phyloP scores from a whole-genome alignment of 169 alveolate species.

The Babesia ovata region DNA sequence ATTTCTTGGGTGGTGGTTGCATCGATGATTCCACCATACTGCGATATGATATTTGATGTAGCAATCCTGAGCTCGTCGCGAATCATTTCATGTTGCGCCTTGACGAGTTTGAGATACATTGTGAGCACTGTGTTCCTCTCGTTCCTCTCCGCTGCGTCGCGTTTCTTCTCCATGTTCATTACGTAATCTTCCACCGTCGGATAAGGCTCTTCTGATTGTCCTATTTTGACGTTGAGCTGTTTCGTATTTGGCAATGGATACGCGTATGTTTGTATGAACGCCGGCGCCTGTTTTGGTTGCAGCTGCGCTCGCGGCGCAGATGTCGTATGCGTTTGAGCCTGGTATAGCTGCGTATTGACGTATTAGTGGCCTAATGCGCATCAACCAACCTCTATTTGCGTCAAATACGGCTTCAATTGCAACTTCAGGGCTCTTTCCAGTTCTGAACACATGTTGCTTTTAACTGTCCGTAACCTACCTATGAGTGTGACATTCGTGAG shows the following conservation, averaged over 20 bases:
- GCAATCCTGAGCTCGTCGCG: conserved; percentile 73
- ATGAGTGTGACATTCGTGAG: conserved; percentile 59
- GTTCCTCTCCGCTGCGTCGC: conserved; percentile 77
- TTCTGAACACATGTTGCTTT: conserved; percentile 13
- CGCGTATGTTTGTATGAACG: conserved; percentile 49
- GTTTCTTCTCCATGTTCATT: conserved; percentile 79
- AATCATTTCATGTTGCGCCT: conserved; percentile 80
- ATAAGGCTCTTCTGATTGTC: conserved; percentile 78
- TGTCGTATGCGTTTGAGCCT: background rate
- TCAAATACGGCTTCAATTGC: conserved; percentile 45
- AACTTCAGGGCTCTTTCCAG: conserved; percentile 54
- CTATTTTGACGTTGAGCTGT: conserved; percentile 76
- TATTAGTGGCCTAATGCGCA: background rate
- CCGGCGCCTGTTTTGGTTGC: conserved; percentile 8
- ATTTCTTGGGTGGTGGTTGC: conserved; percentile 40
- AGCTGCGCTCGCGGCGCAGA: background rate
- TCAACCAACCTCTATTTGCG: conserved; percentile 35
- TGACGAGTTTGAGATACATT: conserved; percentile 73
- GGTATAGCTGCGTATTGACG: conserved; percentile 2
- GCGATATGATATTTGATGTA: conserved; percentile 72
- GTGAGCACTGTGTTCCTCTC: conserved; percentile 67
- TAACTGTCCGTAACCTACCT: conserved; percentile 28
- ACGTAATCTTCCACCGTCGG: conserved; percentile 81
- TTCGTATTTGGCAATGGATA: conserved; percentile 36
- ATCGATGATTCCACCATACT: conserved; percentile 66